Conservation (phyloP, 2,329 filamentous ascomycete species). For the Aschersonia sp. region DNA sequence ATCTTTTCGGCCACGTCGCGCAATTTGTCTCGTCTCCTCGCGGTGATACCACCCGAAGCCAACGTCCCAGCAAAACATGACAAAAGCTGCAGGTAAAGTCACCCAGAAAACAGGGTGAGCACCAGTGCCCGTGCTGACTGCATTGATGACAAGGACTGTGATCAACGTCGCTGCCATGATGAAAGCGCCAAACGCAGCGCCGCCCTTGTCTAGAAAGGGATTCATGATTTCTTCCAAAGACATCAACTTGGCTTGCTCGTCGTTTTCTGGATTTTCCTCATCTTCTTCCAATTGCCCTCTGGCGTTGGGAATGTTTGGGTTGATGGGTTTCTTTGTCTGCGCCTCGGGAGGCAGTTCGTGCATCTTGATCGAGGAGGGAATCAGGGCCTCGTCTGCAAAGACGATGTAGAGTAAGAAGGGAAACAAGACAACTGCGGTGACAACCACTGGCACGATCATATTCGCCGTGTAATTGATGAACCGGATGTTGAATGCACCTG, state of each 20-base stretch:
- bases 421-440: constrained; percentile 54
- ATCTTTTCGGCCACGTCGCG: constrained; percentile 33
- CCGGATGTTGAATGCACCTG: constrained; percentile 56
- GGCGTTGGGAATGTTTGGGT: constrained; percentile 57
- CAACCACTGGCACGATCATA: constrained; percentile 57
- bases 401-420: constrained; percentile 57
- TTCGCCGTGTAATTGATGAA: constrained; percentile 66
- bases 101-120: constrained; percentile 51
- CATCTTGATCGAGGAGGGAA: constrained; percentile 52
- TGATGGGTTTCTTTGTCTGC: constrained; percentile 42
- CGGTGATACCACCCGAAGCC: constrained; percentile 47
- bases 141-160: constrained; percentile 51
- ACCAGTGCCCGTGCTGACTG: constrained; percentile 32
- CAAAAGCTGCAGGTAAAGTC: constrained; percentile 50
- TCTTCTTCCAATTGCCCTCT: constrained; percentile 39
- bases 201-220: constrained; percentile 53
- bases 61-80: constrained; percentile 58
- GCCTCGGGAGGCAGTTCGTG: constrained; percentile 48
- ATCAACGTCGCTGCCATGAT: constrained; percentile 55
- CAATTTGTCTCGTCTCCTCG: constrained; percentile 47
- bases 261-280: constrained; percentile 26
- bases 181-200: constrained; percentile 47
- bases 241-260: constrained; percentile 37
- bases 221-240: constrained; percentile 64
- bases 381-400: constrained; percentile 48